A percentile compares a stretch with the other conserved stretches of the same genome.
phyloP scores from a whole-genome alignment of 2,329 filamentous ascomycete genomes.

The Colletotrichum graminicola region DNA sequence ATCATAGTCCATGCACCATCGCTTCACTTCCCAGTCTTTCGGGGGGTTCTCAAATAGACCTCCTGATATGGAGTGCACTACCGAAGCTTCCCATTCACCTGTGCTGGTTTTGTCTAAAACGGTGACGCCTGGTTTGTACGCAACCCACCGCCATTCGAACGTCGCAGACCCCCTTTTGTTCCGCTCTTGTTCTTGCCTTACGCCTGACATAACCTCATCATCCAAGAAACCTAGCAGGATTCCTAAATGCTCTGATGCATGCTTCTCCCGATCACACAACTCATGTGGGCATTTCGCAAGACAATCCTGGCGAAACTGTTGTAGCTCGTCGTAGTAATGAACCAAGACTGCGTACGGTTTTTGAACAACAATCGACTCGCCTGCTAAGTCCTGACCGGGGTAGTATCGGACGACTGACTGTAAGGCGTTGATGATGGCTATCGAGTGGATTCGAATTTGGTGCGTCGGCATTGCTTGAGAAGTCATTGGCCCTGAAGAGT shows the following conservation, averaged over 20 bases:
- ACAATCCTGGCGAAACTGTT: background rate
- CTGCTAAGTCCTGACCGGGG: conserved; percentile 32
- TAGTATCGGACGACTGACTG: conserved; percentile 43
- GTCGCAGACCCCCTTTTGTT: conserved; percentile 42
- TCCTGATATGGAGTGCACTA: conserved; percentile 4
- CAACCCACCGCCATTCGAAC: conserved; percentile 44
- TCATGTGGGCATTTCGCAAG: background rate
- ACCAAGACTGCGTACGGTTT: conserved; percentile 36
- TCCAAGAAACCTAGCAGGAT: conserved; percentile 45
- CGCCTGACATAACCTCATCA: conserved; percentile 43
- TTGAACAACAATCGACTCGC: conserved; percentile 12
- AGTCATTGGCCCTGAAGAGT: background rate
- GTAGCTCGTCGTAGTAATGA: conserved; percentile 6
- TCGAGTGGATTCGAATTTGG: conserved; percentile 37
- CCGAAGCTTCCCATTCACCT: background rate
- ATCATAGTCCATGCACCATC: conserved; percentile 1
- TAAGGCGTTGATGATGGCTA: conserved; percentile 40
- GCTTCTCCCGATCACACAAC: conserved; percentile 41
- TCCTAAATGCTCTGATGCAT: conserved; percentile 35
- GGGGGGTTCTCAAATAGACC: conserved; percentile 10
- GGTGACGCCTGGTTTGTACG: conserved; percentile 37
- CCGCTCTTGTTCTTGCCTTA: conserved; percentile 43
- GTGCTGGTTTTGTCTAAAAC: background rate
- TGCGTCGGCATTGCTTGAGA: background rate
- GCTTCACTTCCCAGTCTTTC: background rate